phyloP scores from a whole-genome alignment of 1,284 basidiomycete genomes.

The Mycosarcoma mackinlayi region DNA sequence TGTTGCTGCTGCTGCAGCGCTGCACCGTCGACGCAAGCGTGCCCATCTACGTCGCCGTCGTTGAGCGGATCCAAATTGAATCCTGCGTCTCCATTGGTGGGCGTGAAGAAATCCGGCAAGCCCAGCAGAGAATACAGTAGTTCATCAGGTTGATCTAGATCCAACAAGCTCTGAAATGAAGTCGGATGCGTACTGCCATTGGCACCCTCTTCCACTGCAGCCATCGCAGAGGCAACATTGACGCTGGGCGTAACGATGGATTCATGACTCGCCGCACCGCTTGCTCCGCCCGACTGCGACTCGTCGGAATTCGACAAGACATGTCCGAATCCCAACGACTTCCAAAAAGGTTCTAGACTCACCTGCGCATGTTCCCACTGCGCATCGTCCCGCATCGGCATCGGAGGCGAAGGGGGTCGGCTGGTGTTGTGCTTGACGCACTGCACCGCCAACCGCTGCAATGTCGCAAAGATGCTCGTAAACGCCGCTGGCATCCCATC shows the following conservation, averaged over 20 bases:
- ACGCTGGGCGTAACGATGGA: too few species aligned
- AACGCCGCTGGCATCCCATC: slow-evolving; percentile 14
- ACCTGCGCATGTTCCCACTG: not conserved
- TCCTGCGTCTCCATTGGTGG: not conserved
- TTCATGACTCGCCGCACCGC: not conserved
- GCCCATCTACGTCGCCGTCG: too few species aligned
- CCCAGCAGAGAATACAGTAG: slow-evolving; percentile 12
- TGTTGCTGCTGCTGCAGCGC: too few species aligned
- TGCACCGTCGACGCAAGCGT: too few species aligned
- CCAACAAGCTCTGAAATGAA: slow-evolving; percentile 6
- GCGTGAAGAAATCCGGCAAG: slow-evolving; percentile 14
- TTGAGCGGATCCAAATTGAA: too few species aligned
- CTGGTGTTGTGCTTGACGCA: slow-evolving; percentile 6
- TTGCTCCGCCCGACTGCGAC: not conserved
- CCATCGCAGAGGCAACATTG: too few species aligned
- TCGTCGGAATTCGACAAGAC: not conserved
- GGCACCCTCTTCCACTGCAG: not conserved
- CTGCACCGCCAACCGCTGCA: slow-evolving; percentile 10
- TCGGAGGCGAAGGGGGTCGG: slow-evolving; percentile 1
- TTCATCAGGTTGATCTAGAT: slow-evolving; percentile 8
- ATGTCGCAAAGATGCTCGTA: slow-evolving; percentile 13
- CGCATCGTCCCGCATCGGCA: not conserved
- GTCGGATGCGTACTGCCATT: not conserved
- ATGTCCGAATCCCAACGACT: slow-evolving; percentile 8
- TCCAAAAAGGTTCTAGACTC: slow-evolving; percentile 12